Conservation (phyloP, 805 yeast genomes). For the Cyberlindnera euphorbiae region DNA sequence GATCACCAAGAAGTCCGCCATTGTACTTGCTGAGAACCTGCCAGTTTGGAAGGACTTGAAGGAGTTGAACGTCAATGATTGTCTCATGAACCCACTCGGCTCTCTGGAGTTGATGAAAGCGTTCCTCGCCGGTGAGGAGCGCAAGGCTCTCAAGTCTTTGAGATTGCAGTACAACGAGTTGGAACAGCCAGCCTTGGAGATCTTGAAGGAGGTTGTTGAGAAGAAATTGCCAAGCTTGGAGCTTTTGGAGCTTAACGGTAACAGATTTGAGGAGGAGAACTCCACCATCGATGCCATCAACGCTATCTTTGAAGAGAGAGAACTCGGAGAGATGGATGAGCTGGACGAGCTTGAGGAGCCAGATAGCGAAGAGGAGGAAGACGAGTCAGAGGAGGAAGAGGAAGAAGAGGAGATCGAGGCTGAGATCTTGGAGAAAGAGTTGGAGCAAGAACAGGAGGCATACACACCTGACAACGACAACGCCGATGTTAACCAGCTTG, state of each 20-base stretch:
- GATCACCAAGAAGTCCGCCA: constrained; percentile 65
- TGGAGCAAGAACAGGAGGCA: constrained; percentile 35
- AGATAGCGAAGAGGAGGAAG: constrained; percentile 55
- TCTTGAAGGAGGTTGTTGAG: constrained; percentile 51
- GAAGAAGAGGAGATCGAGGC: constrained; percentile 33
- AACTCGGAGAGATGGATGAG: constrained; percentile 83
- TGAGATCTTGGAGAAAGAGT: constrained; percentile 34
- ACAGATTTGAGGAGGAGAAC: constrained; percentile 85
- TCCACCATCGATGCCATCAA: constrained; percentile 57
- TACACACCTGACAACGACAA: constrained; percentile 40
- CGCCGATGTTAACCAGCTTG: constrained; percentile 49
- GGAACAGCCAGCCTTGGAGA: constrained; percentile 55
- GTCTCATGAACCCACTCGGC: constrained; percentile 79
- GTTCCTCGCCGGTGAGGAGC: constrained; percentile 36
- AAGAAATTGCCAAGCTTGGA: constrained; percentile 56
- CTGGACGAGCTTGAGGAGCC: constrained; percentile 90
- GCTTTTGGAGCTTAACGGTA: constrained; percentile 84
- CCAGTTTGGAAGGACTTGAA: constrained; percentile 58
- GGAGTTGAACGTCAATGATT: constrained; percentile 86
- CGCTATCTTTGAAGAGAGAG: constrained; percentile 63
- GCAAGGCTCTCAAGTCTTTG: constrained; percentile 46
- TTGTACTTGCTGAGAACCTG: constrained; percentile 57
- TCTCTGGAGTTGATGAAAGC: constrained; percentile 50
- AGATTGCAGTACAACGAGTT: constrained; percentile 88
- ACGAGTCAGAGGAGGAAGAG: constrained; percentile 33